These are phyloP conservation scores for Cladophialophora chaetospira DNA, from an alignment of 2,329 filamentous ascomycete species.

Conservation along the genomic window DNA sequence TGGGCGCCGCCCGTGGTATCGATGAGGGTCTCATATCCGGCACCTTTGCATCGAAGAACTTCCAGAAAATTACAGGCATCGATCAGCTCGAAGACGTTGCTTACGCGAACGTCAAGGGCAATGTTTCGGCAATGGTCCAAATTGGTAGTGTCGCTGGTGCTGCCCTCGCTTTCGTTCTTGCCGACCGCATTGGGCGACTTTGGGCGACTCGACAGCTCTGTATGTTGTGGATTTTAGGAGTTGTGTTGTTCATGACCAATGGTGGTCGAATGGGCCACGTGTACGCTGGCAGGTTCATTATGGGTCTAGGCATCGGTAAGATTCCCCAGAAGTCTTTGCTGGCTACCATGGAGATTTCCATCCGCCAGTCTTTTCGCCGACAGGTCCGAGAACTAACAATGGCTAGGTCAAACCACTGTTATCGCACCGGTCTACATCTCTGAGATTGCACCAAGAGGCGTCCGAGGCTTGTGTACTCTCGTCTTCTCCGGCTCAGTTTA, in stretches of 20 bases:
- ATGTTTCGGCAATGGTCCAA: conserved; percentile 45
- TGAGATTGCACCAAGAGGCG: conserved; percentile 68
- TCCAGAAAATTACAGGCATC: conserved; percentile 23
- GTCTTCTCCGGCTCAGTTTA: conserved; percentile 73
- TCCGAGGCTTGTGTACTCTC: conserved; percentile 73
- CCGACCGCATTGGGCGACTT: conserved; percentile 36
- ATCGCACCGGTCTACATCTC: conserved; percentile 68
- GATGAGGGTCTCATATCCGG: conserved; percentile 33
- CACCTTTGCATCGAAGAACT: conserved; percentile 35
- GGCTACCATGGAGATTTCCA: too few relatives aligned
- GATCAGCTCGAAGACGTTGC: conserved; percentile 29
- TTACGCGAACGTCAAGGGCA: conserved; percentile 39
- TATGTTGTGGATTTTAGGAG: conserved; percentile 31
- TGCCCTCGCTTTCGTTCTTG: conserved; percentile 34
- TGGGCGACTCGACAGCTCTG: too few relatives aligned
- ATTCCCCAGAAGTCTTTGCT: too few relatives aligned
- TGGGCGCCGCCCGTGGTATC: conserved; percentile 28
- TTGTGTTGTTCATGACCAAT: conserved; percentile 40
- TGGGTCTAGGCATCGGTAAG: conserved; percentile 48
- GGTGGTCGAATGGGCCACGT: conserved; percentile 42
- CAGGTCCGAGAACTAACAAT: too few relatives aligned
- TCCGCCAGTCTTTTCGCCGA: too few relatives aligned
- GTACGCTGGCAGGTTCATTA: conserved; percentile 49
- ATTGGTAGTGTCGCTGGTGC: conserved; percentile 43
- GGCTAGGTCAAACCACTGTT: conserved; percentile 42